These are phyloP conservation scores for Fagus crenata DNA, from an alignment of 306 rosid genomes.

Conservation along the genomic window DNA sequence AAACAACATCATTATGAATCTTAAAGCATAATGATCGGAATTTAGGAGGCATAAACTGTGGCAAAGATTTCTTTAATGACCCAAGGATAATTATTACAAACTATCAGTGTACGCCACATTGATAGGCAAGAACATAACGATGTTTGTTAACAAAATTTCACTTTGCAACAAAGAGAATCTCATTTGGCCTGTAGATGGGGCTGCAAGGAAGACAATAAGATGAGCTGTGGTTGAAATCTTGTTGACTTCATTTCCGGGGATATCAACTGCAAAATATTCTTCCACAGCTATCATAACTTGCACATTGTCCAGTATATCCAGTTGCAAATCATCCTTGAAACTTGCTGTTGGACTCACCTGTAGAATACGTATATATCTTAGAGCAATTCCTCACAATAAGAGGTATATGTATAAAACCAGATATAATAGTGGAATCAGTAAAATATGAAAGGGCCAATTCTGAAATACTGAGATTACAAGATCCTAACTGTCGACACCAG, in stretches of 20 bases:
- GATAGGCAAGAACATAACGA: slow-evolving; percentile 30
- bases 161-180: slow-evolving; percentile 35
- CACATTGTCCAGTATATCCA: slow-evolving; percentile 18
- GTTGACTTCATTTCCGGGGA: slow-evolving; percentile 27
- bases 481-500: background rate
- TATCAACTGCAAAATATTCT: slow-evolving; percentile 28
- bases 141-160: slow-evolving; percentile 40
- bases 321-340: slow-evolving; percentile 17
- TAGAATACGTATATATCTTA: background rate
- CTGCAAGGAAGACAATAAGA: slow-evolving; percentile 29
- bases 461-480: background rate
- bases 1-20: slow-evolving; percentile 58
- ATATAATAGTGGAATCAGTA: background rate
- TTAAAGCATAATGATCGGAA: slow-evolving; percentile 50
- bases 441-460: background rate
- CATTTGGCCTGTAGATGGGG: slow-evolving; percentile 34
- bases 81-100: slow-evolving; percentile 44
- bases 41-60: slow-evolving; percentile 53
- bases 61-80: slow-evolving; percentile 46
- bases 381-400: background rate
- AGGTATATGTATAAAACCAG: background rate
- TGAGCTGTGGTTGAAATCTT: slow-evolving; percentile 29
- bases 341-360: slow-evolving; percentile 8
- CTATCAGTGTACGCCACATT: slow-evolving; percentile 31
- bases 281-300: slow-evolving; percentile 8